phyloP scores from a whole-genome alignment of 352 stramenopile species.

The Globisporangium radiosum region DNA sequence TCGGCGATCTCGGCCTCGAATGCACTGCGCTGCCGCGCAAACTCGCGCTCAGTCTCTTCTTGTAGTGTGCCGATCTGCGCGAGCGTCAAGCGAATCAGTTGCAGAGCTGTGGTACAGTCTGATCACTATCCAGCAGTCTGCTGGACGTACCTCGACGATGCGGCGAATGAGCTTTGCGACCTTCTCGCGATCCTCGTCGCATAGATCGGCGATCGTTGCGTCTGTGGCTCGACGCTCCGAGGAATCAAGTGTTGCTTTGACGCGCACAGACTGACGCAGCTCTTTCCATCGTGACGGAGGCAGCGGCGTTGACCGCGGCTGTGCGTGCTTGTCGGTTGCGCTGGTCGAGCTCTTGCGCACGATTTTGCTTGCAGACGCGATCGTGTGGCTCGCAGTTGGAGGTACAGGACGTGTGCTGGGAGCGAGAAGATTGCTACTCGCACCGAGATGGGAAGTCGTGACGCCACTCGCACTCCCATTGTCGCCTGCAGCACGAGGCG shows the following conservation, averaged over 20 bases:
- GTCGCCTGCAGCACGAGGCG: not conserved
- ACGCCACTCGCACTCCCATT: not conserved
- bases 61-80: slow-evolving; percentile 37
- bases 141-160: slow-evolving; percentile 49
- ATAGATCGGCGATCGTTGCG: slow-evolving; percentile 62
- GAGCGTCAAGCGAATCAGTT: not conserved
- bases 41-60: slow-evolving; percentile 50
- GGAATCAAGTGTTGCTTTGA: slow-evolving; percentile 45
- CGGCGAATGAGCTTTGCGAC: slow-evolving; percentile 69
- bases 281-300: slow-evolving; percentile 57
- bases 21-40: slow-evolving; percentile 23
- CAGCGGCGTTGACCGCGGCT: slow-evolving; percentile 1
- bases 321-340: not conserved
- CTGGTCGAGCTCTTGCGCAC: slow-evolving; percentile 9
- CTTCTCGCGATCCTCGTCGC: slow-evolving; percentile 71
- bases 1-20: slow-evolving; percentile 47
- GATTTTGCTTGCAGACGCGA: slow-evolving; percentile 12
- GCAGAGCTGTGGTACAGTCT: not conserved
- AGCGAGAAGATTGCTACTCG: no score
- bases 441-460: not conserved
- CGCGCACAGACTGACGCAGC: slow-evolving; percentile 53
- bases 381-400: slow-evolving; percentile 5
- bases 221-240: slow-evolving; percentile 8
- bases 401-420: not conserved
- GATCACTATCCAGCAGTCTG: not conserved